Evolutionary conservation across 2,329 filamentous ascomycete genomes (phyloP), one percentile per base, ranked within the genome.

Genomic region (Penicillium sp.): DNA sequence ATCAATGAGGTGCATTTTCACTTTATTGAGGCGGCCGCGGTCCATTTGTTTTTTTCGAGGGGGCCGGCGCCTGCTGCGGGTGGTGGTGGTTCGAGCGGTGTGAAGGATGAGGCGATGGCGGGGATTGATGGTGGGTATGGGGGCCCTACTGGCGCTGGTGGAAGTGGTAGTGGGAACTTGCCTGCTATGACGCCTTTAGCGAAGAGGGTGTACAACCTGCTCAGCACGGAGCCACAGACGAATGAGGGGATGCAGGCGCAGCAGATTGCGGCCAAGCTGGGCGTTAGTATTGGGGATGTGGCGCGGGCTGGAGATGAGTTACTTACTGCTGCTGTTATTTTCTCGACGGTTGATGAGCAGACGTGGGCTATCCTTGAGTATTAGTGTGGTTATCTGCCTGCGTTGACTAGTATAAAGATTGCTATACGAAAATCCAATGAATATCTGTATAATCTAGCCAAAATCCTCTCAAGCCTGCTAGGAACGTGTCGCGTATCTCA

Each of bases 1-100:
- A 90, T 90, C 81, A 97, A 99, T 81, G 95, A 99, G 83, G 86
- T 98, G 75, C 90, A 90, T 75, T 96, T 92, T 76, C 95, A 98
- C 79, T 80, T 97, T 67, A 87, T 99, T 57, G 94, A 99, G 81
- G 90, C 92, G 29, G 91, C 93, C 6, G 91, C 90, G 61, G 90
- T 96, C 54, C 95, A 99, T 80, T 82, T 99, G 55, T 90, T 90
- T 79, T 91, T 93, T 76, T 91, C 89, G 15, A 86, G 88, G 49
- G 93, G 93, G 0, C 85, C 88, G 3, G 82, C 78, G 3, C 69
- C 81, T 41, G 79, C 41, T 75, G 78, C 60, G 80, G 84, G 75
- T 19, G 83, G 79, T 50, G 79, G 74, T 46, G 78, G 72, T 31
- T 78, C 78, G 66, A 77, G 59, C 30, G 58, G 57, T 7, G 60